These are phyloP conservation scores for Middelhovenomyces tepae DNA, from an alignment of 805 yeast genomes.

Conservation along the genomic window DNA sequence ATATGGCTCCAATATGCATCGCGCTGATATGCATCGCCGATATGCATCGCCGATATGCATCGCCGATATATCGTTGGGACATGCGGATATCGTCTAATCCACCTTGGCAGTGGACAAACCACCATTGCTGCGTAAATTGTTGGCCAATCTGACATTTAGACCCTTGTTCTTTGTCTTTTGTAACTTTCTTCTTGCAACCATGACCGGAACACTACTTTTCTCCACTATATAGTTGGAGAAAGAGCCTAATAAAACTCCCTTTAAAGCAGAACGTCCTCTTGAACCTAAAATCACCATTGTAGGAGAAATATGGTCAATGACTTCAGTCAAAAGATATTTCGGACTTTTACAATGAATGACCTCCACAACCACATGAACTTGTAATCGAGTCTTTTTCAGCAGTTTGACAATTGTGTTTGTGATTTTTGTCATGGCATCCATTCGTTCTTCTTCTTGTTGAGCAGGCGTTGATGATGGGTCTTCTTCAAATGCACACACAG, in stretches of 20 bases:
- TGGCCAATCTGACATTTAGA: conserved; percentile 34
- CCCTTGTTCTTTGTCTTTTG: conserved; percentile 57
- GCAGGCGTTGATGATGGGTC: conserved; percentile 13
- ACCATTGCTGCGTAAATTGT: conserved; percentile 24
- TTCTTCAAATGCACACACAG: conserved; percentile 39
- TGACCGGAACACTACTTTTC: conserved; percentile 64
- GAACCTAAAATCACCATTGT: conserved; percentile 70
- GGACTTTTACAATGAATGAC: conserved; percentile 72
- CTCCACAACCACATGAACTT: conserved; percentile 64
- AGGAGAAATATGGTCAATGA: conserved; percentile 63
- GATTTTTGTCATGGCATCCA: conserved; percentile 36
- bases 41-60: too few species aligned
- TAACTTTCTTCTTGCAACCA: conserved; percentile 68
- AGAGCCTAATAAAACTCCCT: conserved; percentile 67
- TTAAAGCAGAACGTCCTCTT: conserved; percentile 60
- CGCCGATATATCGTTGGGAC: too few species aligned
- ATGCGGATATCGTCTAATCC: too few species aligned
- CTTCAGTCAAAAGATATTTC: conserved; percentile 57
- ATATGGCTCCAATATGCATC: too few species aligned
- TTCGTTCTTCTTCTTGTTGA: conserved; percentile 33
- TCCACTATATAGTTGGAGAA: conserved; percentile 65
- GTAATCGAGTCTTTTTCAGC: conserved; percentile 56
- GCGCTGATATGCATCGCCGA: too few species aligned
- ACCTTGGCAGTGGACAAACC: conserved; percentile 16
- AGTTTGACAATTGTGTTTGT: conserved; percentile 35